Evolutionary conservation across 495 filamentous ascomycete genomes (phyloP).

Genomic region (Haplographium delicatum): DNA sequence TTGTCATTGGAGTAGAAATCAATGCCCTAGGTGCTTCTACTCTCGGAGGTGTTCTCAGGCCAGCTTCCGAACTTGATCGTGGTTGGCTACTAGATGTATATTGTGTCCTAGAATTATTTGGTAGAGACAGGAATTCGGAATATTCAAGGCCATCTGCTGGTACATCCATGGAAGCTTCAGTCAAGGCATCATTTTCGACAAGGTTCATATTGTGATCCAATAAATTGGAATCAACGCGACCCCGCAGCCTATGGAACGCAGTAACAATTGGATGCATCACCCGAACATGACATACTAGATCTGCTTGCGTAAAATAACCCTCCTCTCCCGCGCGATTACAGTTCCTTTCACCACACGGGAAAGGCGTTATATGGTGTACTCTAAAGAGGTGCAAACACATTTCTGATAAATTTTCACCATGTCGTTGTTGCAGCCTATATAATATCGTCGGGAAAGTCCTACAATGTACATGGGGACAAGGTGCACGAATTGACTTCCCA

Average conservation of each 20-base stretch:
- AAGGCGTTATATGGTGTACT: conserved; percentile 22
- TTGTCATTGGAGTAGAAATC: conserved; percentile 14
- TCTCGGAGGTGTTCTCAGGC: too few relatives aligned
- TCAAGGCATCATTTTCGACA: not conserved
- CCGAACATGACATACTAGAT: conserved; percentile 23
- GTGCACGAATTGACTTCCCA: conserved; percentile 3
- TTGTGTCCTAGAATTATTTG: not conserved
- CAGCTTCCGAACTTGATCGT: conserved; percentile 14
- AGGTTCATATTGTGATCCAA: not conserved
- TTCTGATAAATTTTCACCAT: conserved; percentile 20
- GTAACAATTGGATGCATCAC: conserved; percentile 12
- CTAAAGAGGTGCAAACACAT: conserved; percentile 21
- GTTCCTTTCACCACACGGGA: conserved; percentile 19
- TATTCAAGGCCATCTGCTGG: not conserved
- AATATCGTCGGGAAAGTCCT: not conserved
- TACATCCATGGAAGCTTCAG: not conserved
- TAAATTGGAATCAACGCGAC: conserved; percentile 18
- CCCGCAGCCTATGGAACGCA: conserved; percentile 20
- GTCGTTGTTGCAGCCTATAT: conserved; percentile 15
- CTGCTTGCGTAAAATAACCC: conserved; percentile 22
- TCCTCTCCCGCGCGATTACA: conserved; percentile 17
- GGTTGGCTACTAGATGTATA: not conserved
- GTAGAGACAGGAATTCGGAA: conserved; percentile 16
- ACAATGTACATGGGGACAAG: conserved; percentile 24
- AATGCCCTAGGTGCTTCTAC: not conserved